Percentiles rank a stretch among this genome's conserved stretches.
These are phyloP conservation scores for Austroboletus rostrupii DNA, from an alignment of 1,284 basidiomycete species.

Conservation along the genomic window DNA sequence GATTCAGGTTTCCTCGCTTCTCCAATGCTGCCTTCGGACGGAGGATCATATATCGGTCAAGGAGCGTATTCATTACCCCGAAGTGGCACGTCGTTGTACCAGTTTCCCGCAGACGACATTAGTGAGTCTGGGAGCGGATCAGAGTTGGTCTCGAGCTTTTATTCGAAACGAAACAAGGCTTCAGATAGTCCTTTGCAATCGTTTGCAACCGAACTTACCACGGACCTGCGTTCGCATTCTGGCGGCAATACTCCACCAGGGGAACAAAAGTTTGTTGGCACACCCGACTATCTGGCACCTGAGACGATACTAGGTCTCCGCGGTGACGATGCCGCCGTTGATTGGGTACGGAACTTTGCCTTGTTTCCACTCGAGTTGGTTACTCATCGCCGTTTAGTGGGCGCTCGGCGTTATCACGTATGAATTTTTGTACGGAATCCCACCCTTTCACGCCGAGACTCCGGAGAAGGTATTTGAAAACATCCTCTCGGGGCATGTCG, in stretches of 20 bases:
- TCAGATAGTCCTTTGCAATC: slow-evolving; percentile 76
- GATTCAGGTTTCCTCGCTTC: slow-evolving; percentile 79
- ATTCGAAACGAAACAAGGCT: slow-evolving; percentile 52
- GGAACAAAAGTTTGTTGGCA: slow-evolving; percentile 94
- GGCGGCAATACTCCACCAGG: slow-evolving; percentile 66
- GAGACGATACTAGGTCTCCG: slow-evolving; percentile 96
- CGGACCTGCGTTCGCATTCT: slow-evolving; percentile 67
- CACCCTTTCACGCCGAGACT: slow-evolving; percentile 96
- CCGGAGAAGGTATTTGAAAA: slow-evolving; percentile 99
- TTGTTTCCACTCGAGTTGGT: slow-evolving; percentile 5
- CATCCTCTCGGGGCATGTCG: slow-evolving; percentile 91
- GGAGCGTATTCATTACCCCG: slow-evolving; percentile 56
- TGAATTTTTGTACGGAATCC: slow-evolving; percentile 96
- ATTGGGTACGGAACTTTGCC: slow-evolving; percentile 71
- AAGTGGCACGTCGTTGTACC: slow-evolving; percentile 60
- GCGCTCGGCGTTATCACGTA: slow-evolving; percentile 97
- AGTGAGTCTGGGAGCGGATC: slow-evolving; percentile 81
- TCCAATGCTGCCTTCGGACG: slow-evolving; percentile 60
- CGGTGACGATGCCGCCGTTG: slow-evolving; percentile 92
- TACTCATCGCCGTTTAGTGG: slow-evolving; percentile 57
- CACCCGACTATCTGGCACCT: slow-evolving; percentile 94
- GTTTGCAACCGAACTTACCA: slow-evolving; percentile 78
- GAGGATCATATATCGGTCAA: slow-evolving; percentile 81
- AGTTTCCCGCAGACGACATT: slow-evolving; percentile 69
- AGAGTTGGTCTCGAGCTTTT: slow-evolving; percentile 63